These are phyloP conservation scores for Urochloa ruziziensis DNA, from an alignment of 176 grass and related monocot species.

Conservation along the genomic window DNA sequence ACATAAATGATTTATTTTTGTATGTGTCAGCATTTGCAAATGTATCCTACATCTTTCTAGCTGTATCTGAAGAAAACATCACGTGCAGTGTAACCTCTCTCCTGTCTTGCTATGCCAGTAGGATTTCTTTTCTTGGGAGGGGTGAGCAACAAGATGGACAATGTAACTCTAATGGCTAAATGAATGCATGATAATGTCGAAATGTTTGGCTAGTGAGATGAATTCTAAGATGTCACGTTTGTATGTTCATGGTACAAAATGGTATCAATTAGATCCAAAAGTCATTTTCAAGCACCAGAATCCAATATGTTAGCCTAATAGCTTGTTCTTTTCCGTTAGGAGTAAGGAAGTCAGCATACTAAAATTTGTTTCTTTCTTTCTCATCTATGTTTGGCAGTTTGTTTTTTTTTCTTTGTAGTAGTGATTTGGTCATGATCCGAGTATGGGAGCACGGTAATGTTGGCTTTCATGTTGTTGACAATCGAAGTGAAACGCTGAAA, in stretches of 20 bases:
- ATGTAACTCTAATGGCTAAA: not conserved
- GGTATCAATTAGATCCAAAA: not conserved
- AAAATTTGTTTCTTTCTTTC: not conserved
- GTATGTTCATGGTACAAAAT: not conserved
- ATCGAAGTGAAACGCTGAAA: too few relatives aligned
- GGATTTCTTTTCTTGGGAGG: not conserved
- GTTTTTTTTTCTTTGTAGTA: not conserved
- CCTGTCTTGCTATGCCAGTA: not conserved
- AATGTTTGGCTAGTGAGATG: not conserved
- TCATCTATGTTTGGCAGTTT: not conserved
- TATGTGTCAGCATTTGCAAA: not conserved
- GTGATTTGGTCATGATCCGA: too few relatives aligned
- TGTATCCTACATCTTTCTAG: not conserved
- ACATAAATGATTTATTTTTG: not conserved
- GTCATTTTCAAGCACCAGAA: not conserved
- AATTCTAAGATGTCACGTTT: constrained; percentile 14
- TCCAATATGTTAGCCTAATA: not conserved
- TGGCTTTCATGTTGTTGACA: too few relatives aligned
- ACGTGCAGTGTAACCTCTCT: not conserved
- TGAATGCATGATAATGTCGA: not conserved
- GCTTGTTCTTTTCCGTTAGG: not conserved
- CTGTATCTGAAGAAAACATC: not conserved
- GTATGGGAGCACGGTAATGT: too few relatives aligned
- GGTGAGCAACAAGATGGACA: not conserved
- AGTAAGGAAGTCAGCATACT: constrained; percentile 8